Conservation (phyloP, 2,329 filamentous ascomycete species). For the Fusarium nelsonii region DNA sequence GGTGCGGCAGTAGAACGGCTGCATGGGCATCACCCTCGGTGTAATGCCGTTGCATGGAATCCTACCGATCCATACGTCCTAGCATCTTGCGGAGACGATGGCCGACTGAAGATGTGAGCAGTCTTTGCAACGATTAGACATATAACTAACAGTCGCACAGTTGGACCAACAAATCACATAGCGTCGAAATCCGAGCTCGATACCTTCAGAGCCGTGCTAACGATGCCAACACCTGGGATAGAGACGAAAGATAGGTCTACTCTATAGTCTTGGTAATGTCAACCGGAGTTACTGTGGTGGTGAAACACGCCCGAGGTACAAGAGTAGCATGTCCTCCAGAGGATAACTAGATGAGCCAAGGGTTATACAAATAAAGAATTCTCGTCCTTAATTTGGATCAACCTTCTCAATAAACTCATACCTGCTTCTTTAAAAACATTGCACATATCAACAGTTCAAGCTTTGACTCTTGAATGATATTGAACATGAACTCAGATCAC, state of each 20-base stretch:
- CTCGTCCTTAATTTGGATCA: not conserved
- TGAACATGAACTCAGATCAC: not conserved
- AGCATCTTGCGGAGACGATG: constrained; percentile 91
- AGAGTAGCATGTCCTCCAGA: not conserved
- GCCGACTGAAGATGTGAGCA: constrained; percentile 84
- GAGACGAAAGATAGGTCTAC: constrained; percentile 29
- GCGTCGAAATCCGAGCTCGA: constrained; percentile 41
- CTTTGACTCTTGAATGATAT: not conserved
- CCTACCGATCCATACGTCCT: constrained; percentile 85
- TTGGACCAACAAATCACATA: constrained; percentile 48
- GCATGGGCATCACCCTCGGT: constrained; percentile 79
- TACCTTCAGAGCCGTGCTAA: constrained; percentile 27
- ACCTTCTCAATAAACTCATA: not conserved
- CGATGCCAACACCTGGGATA: constrained; percentile 42
- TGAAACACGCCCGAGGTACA: not conserved
- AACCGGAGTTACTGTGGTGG: not conserved
- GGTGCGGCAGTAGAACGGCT: constrained; percentile 81
- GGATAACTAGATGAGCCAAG: not conserved
- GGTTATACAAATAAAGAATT: not conserved
- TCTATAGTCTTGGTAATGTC: not conserved
- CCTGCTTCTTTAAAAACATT: not conserved
- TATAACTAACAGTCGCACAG: constrained; percentile 21
- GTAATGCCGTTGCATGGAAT: constrained; percentile 92
- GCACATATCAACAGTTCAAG: not conserved
- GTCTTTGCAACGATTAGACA: not conserved